A percentile compares a stretch with the other conserved stretches of the same genome.
phyloP scores from a whole-genome alignment of 495 filamentous ascomycete genomes.

The Podospora australis region DNA sequence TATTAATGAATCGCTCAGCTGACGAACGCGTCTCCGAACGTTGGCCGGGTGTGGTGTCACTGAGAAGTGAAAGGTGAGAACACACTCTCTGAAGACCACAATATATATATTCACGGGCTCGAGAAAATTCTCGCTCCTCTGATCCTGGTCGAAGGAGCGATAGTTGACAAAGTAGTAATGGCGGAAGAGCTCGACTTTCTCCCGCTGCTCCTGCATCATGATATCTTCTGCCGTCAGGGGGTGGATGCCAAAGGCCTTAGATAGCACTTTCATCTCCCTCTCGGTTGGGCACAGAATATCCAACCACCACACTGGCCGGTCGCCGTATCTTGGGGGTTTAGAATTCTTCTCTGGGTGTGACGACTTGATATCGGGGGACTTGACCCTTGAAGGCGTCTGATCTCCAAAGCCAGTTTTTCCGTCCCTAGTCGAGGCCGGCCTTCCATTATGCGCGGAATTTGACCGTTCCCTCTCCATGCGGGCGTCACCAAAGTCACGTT shows the following conservation, averaged over 20 bases:
- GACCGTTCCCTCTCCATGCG: conserved; percentile 13
- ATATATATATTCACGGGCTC: conserved; percentile 97
- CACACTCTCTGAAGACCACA: conserved; percentile 91
- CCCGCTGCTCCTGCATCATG: conserved; percentile 90
- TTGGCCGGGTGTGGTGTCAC: conserved; percentile 92
- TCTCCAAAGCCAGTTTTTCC: conserved; percentile 12
- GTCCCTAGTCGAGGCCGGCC: not conserved
- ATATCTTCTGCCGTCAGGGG: conserved; percentile 94
- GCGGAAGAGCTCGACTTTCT: conserved; percentile 95
- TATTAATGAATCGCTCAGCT: conserved; percentile 89
- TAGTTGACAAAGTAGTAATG: conserved; percentile 99
- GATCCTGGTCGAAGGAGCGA: conserved; percentile 91
- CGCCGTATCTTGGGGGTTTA: conserved; percentile 66
- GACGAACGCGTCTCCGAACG: conserved; percentile 85
- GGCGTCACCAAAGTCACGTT: conserved; percentile 12
- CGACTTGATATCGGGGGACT: conserved; percentile 12
- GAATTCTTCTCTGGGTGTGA: conserved; percentile 17
- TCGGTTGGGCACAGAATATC: conserved; percentile 88
- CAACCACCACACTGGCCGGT: conserved; percentile 92
- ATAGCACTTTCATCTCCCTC: conserved; percentile 82
- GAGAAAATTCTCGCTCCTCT: conserved; percentile 77
- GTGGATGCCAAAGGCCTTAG: conserved; percentile 91
- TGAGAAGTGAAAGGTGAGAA: conserved; percentile 92
- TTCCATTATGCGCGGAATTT: conserved; percentile 5
- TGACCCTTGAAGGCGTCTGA: conserved; percentile 9